Base-by-base conservation (phyloP, 1,284 basidiomycete species). In the Austropuccinia psidii region DNA sequence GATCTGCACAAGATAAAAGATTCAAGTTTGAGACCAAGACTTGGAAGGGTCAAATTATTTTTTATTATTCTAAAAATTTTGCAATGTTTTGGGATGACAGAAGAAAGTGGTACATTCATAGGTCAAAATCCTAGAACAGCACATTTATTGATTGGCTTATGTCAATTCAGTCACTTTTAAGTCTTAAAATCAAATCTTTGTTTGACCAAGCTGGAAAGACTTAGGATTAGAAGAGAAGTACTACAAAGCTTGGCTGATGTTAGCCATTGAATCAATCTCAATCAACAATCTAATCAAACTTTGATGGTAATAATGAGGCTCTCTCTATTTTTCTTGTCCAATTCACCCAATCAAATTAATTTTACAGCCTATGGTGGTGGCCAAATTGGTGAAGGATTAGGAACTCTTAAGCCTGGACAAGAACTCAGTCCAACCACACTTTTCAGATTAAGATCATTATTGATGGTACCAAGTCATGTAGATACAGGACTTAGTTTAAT, bases 211-310 rank as follows among this genome's bases (percentile, higher is more conserved):
- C 52, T 75, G 15, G 80, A 81, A 69, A 80, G 91, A 15, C 82
- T 93, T 72, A 83, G 85, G 24, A 83, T 92, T 41, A 88, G 91
- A 50, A 89, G 89, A 80, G 93, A 98, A 78, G 84, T 85, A 9
- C 82, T 95, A 65, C 83, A 87, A 77, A 88, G 90, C 75, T 80
- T 97, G 17, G 83, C 87, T 77, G 89, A 87, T 77, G 82, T 93
- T 52, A 85, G 86, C 1, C 81, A 83, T 47, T 80, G 83, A 57
- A 82, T 89, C 68, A 81, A 84, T 68, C 83, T 89, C 79, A 43
- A 61, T 27, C 55, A 75, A 45, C 55, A 74, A n/a, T 13, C 69
- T 2, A 29, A 37, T 61, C 27, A 24, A 7, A 61, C 54, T 4
- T 41, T 41, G 11, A 33, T 37, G 15, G 55, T 35, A 33, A 45